Conservation (phyloP, 257 asterid genomes). For the Solanum medicagineum region DNA sequence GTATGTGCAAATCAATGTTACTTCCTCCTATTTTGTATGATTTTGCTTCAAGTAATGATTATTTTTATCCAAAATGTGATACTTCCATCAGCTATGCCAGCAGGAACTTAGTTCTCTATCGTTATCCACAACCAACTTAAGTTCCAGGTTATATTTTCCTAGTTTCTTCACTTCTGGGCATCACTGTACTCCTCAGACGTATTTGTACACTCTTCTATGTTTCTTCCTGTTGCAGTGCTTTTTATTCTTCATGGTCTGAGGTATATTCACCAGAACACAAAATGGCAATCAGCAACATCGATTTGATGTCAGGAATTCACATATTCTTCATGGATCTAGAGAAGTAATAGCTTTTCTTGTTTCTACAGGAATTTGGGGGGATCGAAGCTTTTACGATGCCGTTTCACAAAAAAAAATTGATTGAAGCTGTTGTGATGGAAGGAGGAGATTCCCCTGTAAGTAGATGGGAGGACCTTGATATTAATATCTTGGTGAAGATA, state of each 20-base stretch:
- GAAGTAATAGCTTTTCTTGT: neutral
- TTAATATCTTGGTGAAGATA: constrained; percentile 50
- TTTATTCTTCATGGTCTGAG: neutral
- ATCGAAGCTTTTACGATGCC: neutral
- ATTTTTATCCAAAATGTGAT: neutral
- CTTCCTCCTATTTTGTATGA: neutral
- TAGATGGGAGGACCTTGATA: constrained; percentile 74
- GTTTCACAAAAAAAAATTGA: too few species aligned
- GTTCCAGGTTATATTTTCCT: neutral
- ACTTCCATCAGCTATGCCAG: neutral
- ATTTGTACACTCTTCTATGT: neutral
- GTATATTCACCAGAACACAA: neutral
- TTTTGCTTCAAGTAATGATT: neutral
- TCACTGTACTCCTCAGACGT: neutral
- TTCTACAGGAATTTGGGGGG: neutral
- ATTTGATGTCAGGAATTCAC: neutral
- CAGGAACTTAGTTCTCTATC: neutral
- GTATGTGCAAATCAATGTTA: neutral
- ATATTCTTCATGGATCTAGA: neutral
- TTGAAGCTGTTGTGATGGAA: constrained; percentile 25
- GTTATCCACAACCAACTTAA: neutral
- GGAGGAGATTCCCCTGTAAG: constrained; percentile 14
- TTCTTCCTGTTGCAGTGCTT: neutral
- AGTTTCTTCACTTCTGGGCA: neutral
- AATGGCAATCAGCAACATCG: neutral